phyloP scores from a whole-genome alignment of 768 basidiomycete genomes.

The Leccinum disarticulatum region DNA sequence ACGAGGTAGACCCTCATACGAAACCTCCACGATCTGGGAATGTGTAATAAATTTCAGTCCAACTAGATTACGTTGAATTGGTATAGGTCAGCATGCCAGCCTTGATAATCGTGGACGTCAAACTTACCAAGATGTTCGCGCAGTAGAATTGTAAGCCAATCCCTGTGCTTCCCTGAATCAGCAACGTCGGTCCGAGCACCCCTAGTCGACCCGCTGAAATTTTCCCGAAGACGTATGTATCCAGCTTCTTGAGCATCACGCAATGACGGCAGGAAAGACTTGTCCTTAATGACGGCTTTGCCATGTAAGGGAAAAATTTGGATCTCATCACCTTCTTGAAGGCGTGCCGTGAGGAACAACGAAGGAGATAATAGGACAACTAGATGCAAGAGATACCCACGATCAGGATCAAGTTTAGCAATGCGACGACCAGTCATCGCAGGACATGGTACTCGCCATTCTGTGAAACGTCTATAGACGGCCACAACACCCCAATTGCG shows the following conservation, averaged over 20 bases:
- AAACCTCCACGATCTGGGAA: constrained; percentile 59
- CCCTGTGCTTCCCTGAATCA: constrained; percentile 40
- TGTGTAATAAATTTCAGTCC: constrained; percentile 67
- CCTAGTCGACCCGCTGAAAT: constrained; percentile 23
- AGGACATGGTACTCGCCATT: constrained; percentile 48
- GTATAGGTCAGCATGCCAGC: constrained; percentile 7
- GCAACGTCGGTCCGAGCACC: constrained; percentile 17
- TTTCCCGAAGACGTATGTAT: constrained; percentile 53
- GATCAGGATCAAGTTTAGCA: constrained; percentile 17
- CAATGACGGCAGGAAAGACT: constrained; percentile 50
- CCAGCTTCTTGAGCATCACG: constrained; percentile 50
- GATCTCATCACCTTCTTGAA: constrained; percentile 49
- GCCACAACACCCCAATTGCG: constrained; percentile 74
- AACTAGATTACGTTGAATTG: constrained; percentile 43
- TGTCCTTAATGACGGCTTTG: constrained; percentile 34
- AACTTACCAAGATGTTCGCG: constrained; percentile 67
- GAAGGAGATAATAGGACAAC: constrained; percentile 57
- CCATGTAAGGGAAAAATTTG: constrained; percentile 51
- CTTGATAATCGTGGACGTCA: neutral
- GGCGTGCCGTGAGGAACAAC: constrained; percentile 58
- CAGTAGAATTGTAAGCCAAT: constrained; percentile 69
- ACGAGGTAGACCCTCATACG: constrained; percentile 60
- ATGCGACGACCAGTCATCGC: neutral
- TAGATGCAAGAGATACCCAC: constrained; percentile 29
- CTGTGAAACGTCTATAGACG: constrained; percentile 59